These are phyloP conservation scores for Calamus simplicifolius DNA, from an alignment of 176 grass and related monocot species.

Conservation along the genomic window DNA sequence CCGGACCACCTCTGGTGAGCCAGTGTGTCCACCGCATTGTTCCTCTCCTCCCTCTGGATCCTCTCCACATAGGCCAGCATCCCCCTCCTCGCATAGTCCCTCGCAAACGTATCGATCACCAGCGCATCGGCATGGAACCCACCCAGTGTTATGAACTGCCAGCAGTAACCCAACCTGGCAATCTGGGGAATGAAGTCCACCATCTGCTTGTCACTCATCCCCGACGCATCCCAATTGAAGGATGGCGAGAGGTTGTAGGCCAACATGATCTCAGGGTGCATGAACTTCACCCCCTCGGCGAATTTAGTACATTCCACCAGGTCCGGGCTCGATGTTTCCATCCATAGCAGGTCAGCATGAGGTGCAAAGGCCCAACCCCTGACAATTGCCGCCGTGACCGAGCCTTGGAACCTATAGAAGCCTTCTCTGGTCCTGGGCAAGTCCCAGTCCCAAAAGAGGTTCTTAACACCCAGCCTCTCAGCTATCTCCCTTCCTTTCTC, in stretches of 20 bases:
- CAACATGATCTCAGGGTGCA: constrained; percentile 54
- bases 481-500: constrained; percentile 55
- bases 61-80: constrained; percentile 95
- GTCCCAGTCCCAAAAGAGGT: constrained; percentile 94
- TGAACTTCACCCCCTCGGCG: constrained; percentile 46
- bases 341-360: constrained; percentile 82
- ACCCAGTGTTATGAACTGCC: constrained; percentile 95
- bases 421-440: constrained; percentile 76
- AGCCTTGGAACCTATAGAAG: constrained; percentile 81
- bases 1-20: constrained; percentile 97
- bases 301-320: constrained; percentile 66
- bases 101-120: constrained; percentile 71
- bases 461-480: constrained; percentile 35
- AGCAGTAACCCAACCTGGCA: constrained; percentile 54
- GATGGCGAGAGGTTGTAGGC: constrained; percentile 98
- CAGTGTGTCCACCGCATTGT: constrained; percentile 77
- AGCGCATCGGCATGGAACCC: constrained; percentile 97
- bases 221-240: constrained; percentile 96
- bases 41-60: constrained; percentile 89
- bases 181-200: constrained; percentile 66
- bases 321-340: constrained; percentile 94
- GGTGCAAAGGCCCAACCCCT: constrained; percentile 60
- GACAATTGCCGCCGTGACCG: constrained; percentile 60
- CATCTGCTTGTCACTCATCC: constrained; percentile 75
- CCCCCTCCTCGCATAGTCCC: constrained; percentile 65